phyloP scores from a whole-genome alignment of 2,329 filamentous ascomycete species.

The Paraconiothyrium brasiliense region DNA sequence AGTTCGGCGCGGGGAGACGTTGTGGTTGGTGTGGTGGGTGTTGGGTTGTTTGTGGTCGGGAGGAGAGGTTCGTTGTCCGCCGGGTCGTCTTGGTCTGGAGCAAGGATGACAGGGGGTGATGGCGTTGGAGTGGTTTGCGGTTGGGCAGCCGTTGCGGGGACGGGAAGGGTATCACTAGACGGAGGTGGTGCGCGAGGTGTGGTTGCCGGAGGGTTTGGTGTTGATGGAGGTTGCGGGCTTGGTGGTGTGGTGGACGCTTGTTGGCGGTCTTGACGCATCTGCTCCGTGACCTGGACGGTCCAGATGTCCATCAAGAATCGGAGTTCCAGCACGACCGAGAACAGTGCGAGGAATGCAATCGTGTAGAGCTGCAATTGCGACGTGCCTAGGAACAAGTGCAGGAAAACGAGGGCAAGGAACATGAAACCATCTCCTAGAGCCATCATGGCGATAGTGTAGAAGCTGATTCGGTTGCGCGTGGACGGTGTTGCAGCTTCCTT shows the following conservation, averaged over 20 bases:
- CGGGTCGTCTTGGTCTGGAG: slow-evolving; percentile 66
- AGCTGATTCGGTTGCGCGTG: slow-evolving; percentile 70
- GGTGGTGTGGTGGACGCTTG: slow-evolving; percentile 43
- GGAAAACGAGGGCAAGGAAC: slow-evolving; percentile 63
- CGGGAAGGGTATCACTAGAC: slow-evolving; percentile 53
- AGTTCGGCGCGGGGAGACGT: slow-evolving; percentile 57
- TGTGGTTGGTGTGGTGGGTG: slow-evolving; percentile 23
- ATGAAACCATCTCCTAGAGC: slow-evolving; percentile 69
- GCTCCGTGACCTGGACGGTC: slow-evolving; percentile 66
- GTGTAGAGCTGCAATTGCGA: slow-evolving; percentile 65
- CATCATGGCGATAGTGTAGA: slow-evolving; percentile 70
- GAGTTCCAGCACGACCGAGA: slow-evolving; percentile 70
- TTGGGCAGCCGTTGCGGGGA: slow-evolving; percentile 60
- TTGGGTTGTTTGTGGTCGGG: slow-evolving; percentile 35
- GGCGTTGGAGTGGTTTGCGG: slow-evolving; percentile 42
- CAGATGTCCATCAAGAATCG: slow-evolving; percentile 74
- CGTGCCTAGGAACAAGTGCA: slow-evolving; percentile 61
- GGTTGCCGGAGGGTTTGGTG: slow-evolving; percentile 1
- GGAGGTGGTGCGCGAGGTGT: no score
- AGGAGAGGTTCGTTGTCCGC: slow-evolving; percentile 45
- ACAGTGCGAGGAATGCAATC: slow-evolving; percentile 67
- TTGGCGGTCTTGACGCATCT: slow-evolving; percentile 55
- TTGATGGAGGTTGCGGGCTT: slow-evolving; percentile 30
- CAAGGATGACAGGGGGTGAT: slow-evolving; percentile 65
- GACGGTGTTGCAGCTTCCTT: slow-evolving; percentile 72